Evolutionary conservation across 257 asterid species (phyloP).

Genomic region (Solanum bukasovii): DNA sequence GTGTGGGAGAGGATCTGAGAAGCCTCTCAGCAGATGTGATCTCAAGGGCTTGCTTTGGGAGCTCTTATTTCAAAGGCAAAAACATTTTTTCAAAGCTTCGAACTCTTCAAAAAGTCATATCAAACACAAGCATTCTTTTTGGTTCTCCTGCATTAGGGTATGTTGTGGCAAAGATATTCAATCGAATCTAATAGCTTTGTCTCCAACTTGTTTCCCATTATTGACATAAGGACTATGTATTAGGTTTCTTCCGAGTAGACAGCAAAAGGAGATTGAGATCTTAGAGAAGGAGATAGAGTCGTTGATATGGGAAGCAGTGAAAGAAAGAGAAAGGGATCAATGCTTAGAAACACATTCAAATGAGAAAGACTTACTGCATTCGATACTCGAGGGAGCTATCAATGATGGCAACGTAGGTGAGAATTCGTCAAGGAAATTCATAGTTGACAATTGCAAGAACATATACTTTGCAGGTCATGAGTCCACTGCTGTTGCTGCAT

Average conservation of each 20-base stretch:
- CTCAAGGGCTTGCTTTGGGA: slow-evolving; percentile 79
- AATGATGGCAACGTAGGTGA: slow-evolving; percentile 24
- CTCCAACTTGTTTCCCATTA: neutral
- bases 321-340: slow-evolving; percentile 28
- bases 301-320: slow-evolving; percentile 61
- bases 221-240: neutral
- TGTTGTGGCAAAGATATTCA: neutral
- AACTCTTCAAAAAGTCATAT: slow-evolving; percentile 55
- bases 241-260: slow-evolving; percentile 33
- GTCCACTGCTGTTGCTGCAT: slow-evolving; percentile 74
- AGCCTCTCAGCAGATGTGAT: slow-evolving; percentile 77
- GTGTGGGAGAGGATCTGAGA: slow-evolving; percentile 58
- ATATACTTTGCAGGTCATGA: slow-evolving; percentile 86
- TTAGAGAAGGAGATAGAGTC: slow-evolving; percentile 64
- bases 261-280: slow-evolving; percentile 34
- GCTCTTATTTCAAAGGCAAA: slow-evolving; percentile 60
- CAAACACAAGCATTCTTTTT: slow-evolving; percentile 46
- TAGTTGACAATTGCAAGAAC: slow-evolving; percentile 89
- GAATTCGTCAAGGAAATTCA: slow-evolving; percentile 47
- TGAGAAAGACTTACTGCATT: slow-evolving; percentile 55
- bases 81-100: slow-evolving; percentile 67
- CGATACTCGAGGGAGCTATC: slow-evolving; percentile 56
- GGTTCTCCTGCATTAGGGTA: slow-evolving; percentile 47
- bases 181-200: neutral
- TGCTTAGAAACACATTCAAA: slow-evolving; percentile 18